A percentile compares a stretch with the other conserved stretches of the same genome.
Evolutionary conservation across 2,329 filamentous ascomycete species (phyloP).

Genomic region (Trichophyton verrucosum): DNA sequence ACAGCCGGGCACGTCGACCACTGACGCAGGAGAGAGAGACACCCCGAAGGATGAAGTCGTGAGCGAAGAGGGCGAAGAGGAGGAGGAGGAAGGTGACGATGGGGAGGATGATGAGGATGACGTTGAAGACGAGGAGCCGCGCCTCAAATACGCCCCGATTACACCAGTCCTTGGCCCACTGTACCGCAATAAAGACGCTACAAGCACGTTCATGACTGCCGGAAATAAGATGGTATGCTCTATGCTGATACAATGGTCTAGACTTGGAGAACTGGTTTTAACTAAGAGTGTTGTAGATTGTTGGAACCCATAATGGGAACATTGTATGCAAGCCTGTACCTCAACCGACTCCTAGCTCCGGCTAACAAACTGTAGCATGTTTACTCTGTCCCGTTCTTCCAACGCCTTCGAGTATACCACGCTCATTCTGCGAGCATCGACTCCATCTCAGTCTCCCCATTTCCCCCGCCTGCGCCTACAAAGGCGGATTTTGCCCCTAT

Average conservation of each 20-base stretch:
- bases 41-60: background rate
- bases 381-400: constrained; percentile 68
- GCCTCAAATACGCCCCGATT: constrained; percentile 80
- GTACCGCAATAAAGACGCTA: constrained; percentile 91
- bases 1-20: constrained; percentile 10
- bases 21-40: constrained; percentile 6
- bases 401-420: constrained; percentile 72
- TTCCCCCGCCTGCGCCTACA: constrained; percentile 49
- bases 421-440: constrained; percentile 89
- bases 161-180: constrained; percentile 67
- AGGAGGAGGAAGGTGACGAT: constrained; percentile 29
- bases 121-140: constrained; percentile 85
- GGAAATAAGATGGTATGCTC: constrained; percentile 85
- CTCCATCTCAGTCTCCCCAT: constrained; percentile 78
- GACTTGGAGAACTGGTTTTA: background rate
- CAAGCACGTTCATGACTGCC: constrained; percentile 76
- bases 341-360: constrained; percentile 2
- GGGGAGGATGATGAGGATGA: constrained; percentile 59
- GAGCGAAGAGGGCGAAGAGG: constrained; percentile 14
- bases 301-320: constrained; percentile 93
- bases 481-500: constrained; percentile 7
- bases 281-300: constrained; percentile 45
- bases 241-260: background rate
- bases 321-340: constrained; percentile 51
- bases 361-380: constrained; percentile 53